Evolutionary conservation across 176 grass and related monocot genomes (phyloP).

Genomic region (Zoysia pacifica): DNA sequence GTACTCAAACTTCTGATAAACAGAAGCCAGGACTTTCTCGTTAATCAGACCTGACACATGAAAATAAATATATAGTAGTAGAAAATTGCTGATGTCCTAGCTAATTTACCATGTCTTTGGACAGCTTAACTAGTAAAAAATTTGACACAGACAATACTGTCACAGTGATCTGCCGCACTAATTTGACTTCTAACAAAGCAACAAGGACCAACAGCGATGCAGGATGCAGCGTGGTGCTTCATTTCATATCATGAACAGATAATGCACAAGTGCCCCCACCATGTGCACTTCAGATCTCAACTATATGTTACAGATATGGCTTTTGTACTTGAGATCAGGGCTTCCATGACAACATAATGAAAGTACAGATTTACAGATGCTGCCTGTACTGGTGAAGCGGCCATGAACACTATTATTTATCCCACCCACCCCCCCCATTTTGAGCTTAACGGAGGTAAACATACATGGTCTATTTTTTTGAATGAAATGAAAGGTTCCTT

Average conservation of each 20-base stretch:
- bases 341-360: not conserved
- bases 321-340: conserved; percentile 28
- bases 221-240: not conserved
- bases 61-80: not conserved
- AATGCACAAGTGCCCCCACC: conserved; percentile 21
- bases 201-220: not conserved
- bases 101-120: not conserved
- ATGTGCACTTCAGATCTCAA: conserved; percentile 39
- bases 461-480: not conserved
- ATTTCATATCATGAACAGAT: conserved; percentile 16
- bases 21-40: too few species aligned
- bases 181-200: not conserved
- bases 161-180: not conserved
- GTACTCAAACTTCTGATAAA: not conserved
- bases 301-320: not conserved
- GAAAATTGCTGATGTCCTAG: conserved; percentile 1
- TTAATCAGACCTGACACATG: not conserved
- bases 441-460: not conserved
- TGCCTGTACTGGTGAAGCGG: conserved; percentile 12
- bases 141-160: not conserved
- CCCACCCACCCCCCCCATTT: not conserved
- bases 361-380: conserved; percentile 40
- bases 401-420: not conserved
- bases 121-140: conserved; percentile 1
- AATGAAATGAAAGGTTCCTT: not conserved